phyloP scores from a whole-genome alignment of 345 rosid genomes.

The Fremontodendron californicum region DNA sequence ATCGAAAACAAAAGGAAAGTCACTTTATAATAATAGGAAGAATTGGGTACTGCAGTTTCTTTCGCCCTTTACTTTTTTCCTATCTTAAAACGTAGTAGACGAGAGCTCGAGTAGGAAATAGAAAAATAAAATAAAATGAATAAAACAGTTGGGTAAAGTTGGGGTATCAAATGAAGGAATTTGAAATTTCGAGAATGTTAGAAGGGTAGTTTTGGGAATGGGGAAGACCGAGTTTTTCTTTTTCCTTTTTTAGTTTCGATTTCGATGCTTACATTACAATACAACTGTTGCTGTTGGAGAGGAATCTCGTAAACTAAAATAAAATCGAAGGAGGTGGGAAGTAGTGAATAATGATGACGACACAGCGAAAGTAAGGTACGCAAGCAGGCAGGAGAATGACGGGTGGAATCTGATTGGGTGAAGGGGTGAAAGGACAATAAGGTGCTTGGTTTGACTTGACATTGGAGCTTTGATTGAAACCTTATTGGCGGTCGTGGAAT shows the following conservation, averaged over 20 bases:
- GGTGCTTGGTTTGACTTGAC: background rate
- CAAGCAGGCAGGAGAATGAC: background rate
- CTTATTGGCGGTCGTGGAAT: no score
- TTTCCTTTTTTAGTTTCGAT: background rate
- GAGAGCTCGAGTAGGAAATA: slow-evolving; percentile 15
- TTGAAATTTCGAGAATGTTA: slow-evolving; percentile 22
- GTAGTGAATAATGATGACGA: background rate
- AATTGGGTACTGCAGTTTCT: background rate
- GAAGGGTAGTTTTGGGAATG: slow-evolving; percentile 30
- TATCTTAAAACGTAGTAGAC: background rate
- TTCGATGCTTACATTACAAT: background rate
- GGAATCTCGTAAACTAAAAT: background rate
- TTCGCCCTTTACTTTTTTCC: background rate
- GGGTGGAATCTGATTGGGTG: background rate
- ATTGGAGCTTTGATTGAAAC: background rate
- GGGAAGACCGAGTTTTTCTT: no score
- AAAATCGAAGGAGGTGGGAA: background rate
- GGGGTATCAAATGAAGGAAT: background rate
- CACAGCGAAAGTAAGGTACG: background rate
- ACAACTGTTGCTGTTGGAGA: background rate
- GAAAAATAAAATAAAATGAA: background rate
- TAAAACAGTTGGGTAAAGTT: background rate
- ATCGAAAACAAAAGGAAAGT: background rate
- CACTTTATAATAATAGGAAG: background rate
- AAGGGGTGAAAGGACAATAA: background rate